Conservation (phyloP, 306 rosid genomes). For the Citrullus amarus region DNA sequence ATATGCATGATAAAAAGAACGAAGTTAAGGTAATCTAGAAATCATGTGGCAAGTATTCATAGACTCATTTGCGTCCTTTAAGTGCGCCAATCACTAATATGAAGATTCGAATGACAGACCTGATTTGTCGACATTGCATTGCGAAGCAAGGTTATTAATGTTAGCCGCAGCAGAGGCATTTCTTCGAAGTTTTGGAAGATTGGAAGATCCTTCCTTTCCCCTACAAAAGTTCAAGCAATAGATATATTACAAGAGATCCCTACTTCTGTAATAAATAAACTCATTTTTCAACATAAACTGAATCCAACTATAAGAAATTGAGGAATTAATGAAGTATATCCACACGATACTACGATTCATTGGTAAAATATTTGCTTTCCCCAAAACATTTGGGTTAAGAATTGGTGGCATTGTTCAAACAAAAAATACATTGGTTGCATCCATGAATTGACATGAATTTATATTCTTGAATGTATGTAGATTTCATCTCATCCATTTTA, state of each 20-base stretch:
- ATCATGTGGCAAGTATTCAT: not conserved
- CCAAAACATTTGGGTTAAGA: too few species aligned
- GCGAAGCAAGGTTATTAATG: slow-evolving; percentile 46
- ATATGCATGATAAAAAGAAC: too few species aligned
- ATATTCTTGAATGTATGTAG: too few species aligned
- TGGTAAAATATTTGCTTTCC: too few species aligned
- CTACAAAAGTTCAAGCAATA: slow-evolving; percentile 22
- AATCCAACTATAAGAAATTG: not conserved
- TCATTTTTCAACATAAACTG: not conserved
- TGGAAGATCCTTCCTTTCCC: slow-evolving; percentile 35
- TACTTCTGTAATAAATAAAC: not conserved
- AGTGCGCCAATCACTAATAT: not conserved
- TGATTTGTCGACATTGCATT: slow-evolving; percentile 33
- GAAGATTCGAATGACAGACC: slow-evolving; percentile 26
- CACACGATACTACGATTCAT: not conserved
- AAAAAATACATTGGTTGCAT: too few species aligned
- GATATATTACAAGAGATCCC: not conserved
- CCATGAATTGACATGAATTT: too few species aligned
- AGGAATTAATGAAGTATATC: not conserved
- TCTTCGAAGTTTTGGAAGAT: slow-evolving; percentile 60
- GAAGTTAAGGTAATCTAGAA: not conserved
- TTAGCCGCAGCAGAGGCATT: slow-evolving; percentile 77
- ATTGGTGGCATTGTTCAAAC: too few species aligned
- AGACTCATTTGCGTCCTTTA: not conserved
- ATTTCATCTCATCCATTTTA: not conserved